phyloP scores from a whole-genome alignment of 306 rosid genomes.

The Malus sylvestris region DNA sequence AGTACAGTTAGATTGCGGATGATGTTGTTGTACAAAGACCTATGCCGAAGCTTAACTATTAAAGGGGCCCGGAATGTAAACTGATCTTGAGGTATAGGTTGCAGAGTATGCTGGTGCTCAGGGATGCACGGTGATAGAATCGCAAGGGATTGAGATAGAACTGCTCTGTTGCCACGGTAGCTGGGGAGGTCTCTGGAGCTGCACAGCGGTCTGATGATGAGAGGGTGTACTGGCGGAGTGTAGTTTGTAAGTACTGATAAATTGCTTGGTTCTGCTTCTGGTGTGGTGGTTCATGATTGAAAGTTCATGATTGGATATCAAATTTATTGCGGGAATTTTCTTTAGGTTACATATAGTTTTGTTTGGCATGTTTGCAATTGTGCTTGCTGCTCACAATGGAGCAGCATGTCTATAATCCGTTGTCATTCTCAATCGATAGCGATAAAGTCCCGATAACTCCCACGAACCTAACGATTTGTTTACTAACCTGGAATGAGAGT shows the following conservation, averaged over 20 bases:
- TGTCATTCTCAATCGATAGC: too few relatives aligned
- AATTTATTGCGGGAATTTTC: background rate
- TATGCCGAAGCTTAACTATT: background rate
- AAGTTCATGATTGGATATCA: background rate
- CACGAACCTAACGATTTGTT: too few relatives aligned
- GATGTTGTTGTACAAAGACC: constrained; percentile 1
- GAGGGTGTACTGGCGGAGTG: background rate
- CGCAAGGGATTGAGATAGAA: too few relatives aligned
- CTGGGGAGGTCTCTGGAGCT: background rate
- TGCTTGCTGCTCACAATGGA: background rate
- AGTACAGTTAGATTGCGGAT: background rate
- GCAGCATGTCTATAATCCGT: background rate
- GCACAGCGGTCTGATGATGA: background rate
- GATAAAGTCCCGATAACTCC: too few relatives aligned
- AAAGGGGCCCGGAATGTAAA: background rate
- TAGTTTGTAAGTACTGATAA: background rate
- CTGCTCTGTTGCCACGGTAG: too few relatives aligned
- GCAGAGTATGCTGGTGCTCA: background rate
- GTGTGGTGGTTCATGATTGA: background rate
- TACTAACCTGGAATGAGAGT: too few relatives aligned
- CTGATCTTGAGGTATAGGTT: background rate
- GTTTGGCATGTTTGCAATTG: background rate
- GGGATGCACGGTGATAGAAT: background rate
- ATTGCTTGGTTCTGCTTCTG: background rate
- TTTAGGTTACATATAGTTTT: background rate